Conservation (phyloP, 2,329 filamentous ascomycete species). For the Geosmithia morbida region DNA sequence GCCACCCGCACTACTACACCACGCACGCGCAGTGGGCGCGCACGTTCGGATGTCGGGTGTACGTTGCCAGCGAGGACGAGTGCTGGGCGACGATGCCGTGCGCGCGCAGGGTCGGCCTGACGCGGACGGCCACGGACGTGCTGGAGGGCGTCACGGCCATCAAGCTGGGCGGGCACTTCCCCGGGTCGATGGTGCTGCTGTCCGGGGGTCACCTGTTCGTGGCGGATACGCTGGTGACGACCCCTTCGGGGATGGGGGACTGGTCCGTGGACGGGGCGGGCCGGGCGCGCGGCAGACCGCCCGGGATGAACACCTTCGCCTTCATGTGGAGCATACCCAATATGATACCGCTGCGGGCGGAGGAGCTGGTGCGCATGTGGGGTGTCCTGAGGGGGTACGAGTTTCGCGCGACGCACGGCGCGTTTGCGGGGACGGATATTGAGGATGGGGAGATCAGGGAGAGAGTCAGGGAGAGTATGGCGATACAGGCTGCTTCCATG, state of each 20-base stretch:
- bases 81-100: constrained; percentile 40
- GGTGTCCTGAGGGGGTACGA: constrained; percentile 42
- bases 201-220: constrained; percentile 51
- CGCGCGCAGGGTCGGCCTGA: constrained; percentile 26
- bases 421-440: constrained; percentile 51
- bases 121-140: constrained; percentile 24
- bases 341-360: constrained; percentile 54
- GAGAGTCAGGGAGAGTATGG: constrained; percentile 60
- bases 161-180: constrained; percentile 69
- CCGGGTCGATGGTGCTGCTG: constrained; percentile 54
- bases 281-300: constrained; percentile 16
- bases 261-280: constrained; percentile 28
- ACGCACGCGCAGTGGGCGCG: constrained; percentile 62
- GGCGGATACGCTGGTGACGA: constrained; percentile 64
- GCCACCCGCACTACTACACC: constrained; percentile 72
- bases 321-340: constrained; percentile 73
- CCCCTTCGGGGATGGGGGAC: constrained; percentile 37
- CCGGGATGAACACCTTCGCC: constrained; percentile 37
- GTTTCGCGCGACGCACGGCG: constrained; percentile 54
- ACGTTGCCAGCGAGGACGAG: constrained; percentile 49
- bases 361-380: constrained; percentile 57
- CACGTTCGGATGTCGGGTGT: constrained; percentile 56
- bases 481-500: constrained; percentile 48
- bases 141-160: constrained; percentile 41
- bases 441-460: constrained; percentile 39